Evolutionary conservation across 768 basidiomycete genomes (phyloP).

Genomic region (Amanita rimosa): DNA sequence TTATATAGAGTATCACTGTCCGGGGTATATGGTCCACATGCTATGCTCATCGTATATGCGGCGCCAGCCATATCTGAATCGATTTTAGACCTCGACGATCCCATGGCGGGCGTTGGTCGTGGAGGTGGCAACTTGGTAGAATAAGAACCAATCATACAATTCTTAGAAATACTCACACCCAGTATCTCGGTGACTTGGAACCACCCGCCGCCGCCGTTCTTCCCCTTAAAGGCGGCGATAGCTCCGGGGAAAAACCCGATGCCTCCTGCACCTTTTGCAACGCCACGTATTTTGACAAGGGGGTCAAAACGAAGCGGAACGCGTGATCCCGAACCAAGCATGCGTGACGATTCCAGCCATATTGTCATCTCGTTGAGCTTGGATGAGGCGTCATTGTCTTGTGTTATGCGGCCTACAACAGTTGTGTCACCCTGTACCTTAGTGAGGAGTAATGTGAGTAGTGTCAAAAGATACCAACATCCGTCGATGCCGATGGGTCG

Average conservation of each 20-base stretch:
- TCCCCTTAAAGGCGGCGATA: conserved; percentile 76
- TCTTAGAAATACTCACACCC: conserved; percentile 37
- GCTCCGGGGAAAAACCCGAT: conserved; percentile 83
- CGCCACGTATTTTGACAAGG: conserved; percentile 53
- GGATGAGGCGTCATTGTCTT: conserved; percentile 53
- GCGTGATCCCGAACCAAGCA: conserved; percentile 53
- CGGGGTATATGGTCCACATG: conserved; percentile 78
- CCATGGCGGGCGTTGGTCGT: conserved; percentile 25
- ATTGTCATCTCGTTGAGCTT: conserved; percentile 72
- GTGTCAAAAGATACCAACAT: conserved; percentile 20
- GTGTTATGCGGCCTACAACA: conserved; percentile 64
- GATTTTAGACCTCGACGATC: conserved; percentile 14
- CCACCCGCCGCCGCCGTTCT: conserved; percentile 83
- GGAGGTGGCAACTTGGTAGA: conserved; percentile 49
- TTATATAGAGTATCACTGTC: conserved; percentile 70
- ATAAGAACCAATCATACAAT: neutral
- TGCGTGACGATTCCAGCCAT: conserved; percentile 75
- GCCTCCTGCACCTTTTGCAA: conserved; percentile 46
- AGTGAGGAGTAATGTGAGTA: neutral
- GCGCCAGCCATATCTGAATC: conserved; percentile 30
- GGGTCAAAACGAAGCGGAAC: conserved; percentile 65
- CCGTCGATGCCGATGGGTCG: conserved; percentile 46
- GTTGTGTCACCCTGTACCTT: conserved; percentile 45
- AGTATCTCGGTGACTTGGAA: conserved; percentile 80
- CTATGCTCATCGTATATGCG: conserved; percentile 57